Evolutionary conservation across 176 grass and related monocot species (phyloP), one percentile per base, ranked within the genome.

Genomic region (Cenchrus purpureus): DNA sequence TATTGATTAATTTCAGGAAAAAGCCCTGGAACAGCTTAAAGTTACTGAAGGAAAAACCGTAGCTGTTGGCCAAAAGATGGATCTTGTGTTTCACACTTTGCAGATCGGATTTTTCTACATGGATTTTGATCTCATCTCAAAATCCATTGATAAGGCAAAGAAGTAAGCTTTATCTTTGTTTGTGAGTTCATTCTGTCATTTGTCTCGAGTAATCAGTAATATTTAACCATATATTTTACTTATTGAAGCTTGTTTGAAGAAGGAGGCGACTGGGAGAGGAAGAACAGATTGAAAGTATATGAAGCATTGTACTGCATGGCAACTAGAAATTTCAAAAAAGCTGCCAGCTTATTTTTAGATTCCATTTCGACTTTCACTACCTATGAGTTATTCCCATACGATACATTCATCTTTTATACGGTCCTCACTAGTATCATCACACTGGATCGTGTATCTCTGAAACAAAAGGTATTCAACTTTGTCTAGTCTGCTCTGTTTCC

Each of bases 361-460:
- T 95, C 97, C n/a, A 98, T 87, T 77, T 98, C 93, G n/a, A 98
- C 97, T 75, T 98, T 98, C 77, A 98, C 93, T 20, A 95, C 91
- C 15, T 98, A 98, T 58, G 97, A 98, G 61, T 48, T 95, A 25
- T 95, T 95, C 73, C 84, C 93, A 43, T 95, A 98, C 82, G 97
- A 98, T 78, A 98, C 86, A 4, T 98, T 98, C 43, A 74, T 95
- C 78, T 98, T 98, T 77, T 98, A 95, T 71, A 98, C 91, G 63
- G 97, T 95, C 63, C 88, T 98, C 43, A 92, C 97, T 19, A 98
- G 93, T 78, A 73, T 94, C 16, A 94, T 98, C 55, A 84, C 93
- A 10, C 52, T 98, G 90, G 97, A 98, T 54, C 93, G 97, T 82
- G 93, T 98, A 65, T 95, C 97, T 76, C 89, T 94, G 28, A 95